Evolutionary conservation across 2,329 filamentous ascomycete species (phyloP), one percentile per base, ranked within the genome.

Genomic region (Curvularia lunata): DNA sequence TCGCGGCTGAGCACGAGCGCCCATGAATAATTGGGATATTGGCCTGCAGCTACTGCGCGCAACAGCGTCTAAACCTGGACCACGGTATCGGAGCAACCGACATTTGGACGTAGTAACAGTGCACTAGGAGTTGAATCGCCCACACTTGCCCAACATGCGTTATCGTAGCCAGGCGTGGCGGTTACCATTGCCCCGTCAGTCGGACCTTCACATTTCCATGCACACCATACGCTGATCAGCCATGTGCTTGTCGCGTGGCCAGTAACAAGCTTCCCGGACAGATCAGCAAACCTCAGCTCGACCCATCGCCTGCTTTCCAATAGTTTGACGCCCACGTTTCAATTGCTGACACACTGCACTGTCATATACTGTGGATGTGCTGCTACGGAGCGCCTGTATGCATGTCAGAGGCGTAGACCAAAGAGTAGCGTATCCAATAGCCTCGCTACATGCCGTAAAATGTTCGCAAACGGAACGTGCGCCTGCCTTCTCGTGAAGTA

Each of bases 241-340:
- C 61, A 64, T 62, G 58, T 54, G 52, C 56, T 32, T 8, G 61
- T 62, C 63, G 58, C 61, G 62, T 65, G 62, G 60, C 56, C 42
- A 18, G 41, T 42, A 41, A 45, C 51, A 50, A 19, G 21, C 25
- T 30, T 34, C 41, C 52, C 18, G 37, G 34, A 19, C 47, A 28
- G 46, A 57, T 48, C 45, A 38, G 49, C 49, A 27, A 57, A 23
- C 49, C 25, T 48, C 47, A 40, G 41, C 45, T 40, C 19, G 19
- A 40, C 32, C 46, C 16, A 18, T 18, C 21, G 19, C 30, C 55
- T 54, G 49, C 21, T 48, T n/a, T 19, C 21, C 49, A 34, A 18
- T 10, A 21, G 23, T n/a, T 18, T 38, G 45, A 37, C 54, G 18
- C 37, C 37, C 30, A 30, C 37, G 25, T 42, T 32, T 43, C 37